Evolutionary conservation across 2,329 filamentous ascomycete genomes (phyloP).

Genomic region (Lasiodiplodia gonubiensis): DNA sequence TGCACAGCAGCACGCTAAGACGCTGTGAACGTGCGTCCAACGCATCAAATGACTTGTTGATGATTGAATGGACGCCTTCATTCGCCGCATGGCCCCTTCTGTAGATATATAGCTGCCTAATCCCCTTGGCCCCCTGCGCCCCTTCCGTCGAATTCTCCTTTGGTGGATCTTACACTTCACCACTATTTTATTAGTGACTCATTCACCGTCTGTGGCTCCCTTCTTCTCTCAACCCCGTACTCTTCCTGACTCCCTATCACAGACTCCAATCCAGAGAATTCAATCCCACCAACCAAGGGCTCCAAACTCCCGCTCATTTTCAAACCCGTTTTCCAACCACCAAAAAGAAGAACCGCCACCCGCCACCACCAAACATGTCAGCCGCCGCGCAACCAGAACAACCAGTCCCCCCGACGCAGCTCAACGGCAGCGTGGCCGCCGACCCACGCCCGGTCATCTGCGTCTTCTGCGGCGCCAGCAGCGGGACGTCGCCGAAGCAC

Average conservation of each 20-base stretch:
- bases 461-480: slow-evolving; percentile 89
- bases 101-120: neutral
- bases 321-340: neutral
- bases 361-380: slow-evolving; percentile 34
- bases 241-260: neutral
- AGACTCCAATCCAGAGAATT: neutral
- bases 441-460: slow-evolving; percentile 71
- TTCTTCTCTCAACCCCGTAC: neutral
- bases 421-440: slow-evolving; percentile 31
- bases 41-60: slow-evolving; percentile 27
- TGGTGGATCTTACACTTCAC: neutral
- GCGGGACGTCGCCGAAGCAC: slow-evolving; percentile 75
- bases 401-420: slow-evolving; percentile 30
- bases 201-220: neutral
- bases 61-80: neutral
- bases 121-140: neutral
- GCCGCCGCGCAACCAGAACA: slow-evolving; percentile 9
- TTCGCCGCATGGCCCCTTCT: neutral
- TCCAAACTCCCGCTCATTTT: neutral
- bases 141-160: neutral
- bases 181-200: neutral
- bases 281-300: neutral
- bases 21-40: slow-evolving; percentile 7
- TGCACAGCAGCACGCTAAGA: slow-evolving; percentile 19
- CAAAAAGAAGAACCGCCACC: neutral